A percentile compares a stretch with the other conserved stretches of the same genome.
Evolutionary conservation across 495 filamentous ascomycete genomes (phyloP).

Genomic region (Rusavskia elegans): DNA sequence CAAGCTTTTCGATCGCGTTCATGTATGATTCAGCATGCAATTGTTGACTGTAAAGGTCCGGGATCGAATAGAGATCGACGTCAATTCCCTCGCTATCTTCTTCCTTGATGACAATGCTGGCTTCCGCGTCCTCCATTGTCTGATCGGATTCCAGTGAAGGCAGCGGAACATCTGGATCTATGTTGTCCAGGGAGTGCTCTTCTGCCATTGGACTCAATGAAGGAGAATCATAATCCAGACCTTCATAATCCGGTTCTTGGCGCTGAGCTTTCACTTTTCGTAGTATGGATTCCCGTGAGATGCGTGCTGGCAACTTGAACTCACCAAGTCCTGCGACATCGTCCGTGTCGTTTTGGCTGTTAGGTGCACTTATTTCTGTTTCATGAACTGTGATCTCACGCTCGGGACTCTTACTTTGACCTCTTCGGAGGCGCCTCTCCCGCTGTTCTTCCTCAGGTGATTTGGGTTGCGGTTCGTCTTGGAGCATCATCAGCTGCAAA

Average conservation of each 20-base stretch:
- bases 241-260: constrained; percentile 36
- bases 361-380: constrained; percentile 15
- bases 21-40: constrained; percentile 26
- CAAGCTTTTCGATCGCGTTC: constrained; percentile 29
- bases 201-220: constrained; percentile 36
- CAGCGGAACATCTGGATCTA: constrained; percentile 78
- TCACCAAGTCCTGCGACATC: constrained; percentile 39
- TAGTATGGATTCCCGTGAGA: constrained; percentile 86
- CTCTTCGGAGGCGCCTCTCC: constrained; percentile 37
- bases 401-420: constrained; percentile 3
- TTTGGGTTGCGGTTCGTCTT: constrained; percentile 39
- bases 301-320: constrained; percentile 53
- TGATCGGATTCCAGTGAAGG: constrained; percentile 47
- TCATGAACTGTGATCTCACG: constrained; percentile 23
- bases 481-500: constrained; percentile 66
- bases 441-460: constrained; percentile 34
- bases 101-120: constrained; percentile 52
- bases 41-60: constrained; percentile 33
- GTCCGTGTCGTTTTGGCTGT: constrained; percentile 27
- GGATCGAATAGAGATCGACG: constrained; percentile 55
- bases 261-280: constrained; percentile 57
- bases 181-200: constrained; percentile 23
- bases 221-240: constrained; percentile 38
- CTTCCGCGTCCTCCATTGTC: constrained; percentile 36
- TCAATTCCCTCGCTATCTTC: constrained; percentile 45